Base-by-base conservation (phyloP, 2,329 filamentous ascomycete genomes). In the Alternaria gaisen region DNA sequence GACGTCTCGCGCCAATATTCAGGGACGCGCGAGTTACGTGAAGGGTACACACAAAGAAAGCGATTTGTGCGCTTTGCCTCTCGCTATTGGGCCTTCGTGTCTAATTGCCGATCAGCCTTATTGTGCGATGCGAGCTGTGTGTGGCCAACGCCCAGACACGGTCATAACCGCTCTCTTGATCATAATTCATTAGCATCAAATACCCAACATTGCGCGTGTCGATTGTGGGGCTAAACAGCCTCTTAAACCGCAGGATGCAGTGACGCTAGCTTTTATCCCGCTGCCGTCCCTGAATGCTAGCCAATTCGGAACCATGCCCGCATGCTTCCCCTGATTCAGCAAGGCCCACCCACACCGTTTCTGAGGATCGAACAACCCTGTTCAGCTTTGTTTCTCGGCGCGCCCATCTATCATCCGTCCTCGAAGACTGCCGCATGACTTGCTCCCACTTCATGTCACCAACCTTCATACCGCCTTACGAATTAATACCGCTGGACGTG, bases 141-240 rank as follows among this genome's bases (percentile, higher is more conserved):
- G 40, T 70, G 70, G 60, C 22, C 63, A 50, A 44, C 50, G 47
- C 18, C 41, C 51, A 14, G 40, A 51, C 44, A 32, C 44, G 24
- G 36, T 65, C 56, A 56, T 60, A 51, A 47, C 56, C 61, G 56
- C 52, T 61, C 60, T 61, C 56, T 60, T 70, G 60, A 60, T 63
- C 44, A 47, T 58, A 41, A 50, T 61, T 63, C 43, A 69, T 71
- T 67, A 70, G 63, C 64, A 66, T 63, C 64, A 65, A 68, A 68
- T 65, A 70, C 72, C 71, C 72, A 72, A 73, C 73, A 74, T 72
- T 76, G 60, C 68, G 66, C 71, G 73, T 72, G 60, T 74, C 67
- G 67, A 53, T 53, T 60, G 72, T 68, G 66, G 69, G 73, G 70
- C 73, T 67, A 65, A 67, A 66, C 59, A 59, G 58, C 54, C 41